These are phyloP conservation scores for Diaporthe helianthi DNA, from an alignment of 2,329 filamentous ascomycete genomes.

Conservation along the genomic window DNA sequence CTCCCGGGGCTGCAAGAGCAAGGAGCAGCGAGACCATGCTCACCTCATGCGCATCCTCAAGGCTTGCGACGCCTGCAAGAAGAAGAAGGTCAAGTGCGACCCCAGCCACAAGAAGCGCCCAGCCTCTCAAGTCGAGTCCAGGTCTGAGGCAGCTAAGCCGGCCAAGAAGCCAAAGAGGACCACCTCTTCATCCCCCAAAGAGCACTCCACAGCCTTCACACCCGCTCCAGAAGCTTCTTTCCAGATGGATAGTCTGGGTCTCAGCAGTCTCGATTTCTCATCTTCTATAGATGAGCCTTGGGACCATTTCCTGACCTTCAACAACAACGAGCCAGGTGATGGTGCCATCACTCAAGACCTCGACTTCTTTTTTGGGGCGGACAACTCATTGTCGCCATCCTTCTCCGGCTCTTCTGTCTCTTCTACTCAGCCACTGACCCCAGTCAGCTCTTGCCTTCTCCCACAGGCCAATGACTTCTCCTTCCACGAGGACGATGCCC, in stretches of 20 bases:
- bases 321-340: conserved; percentile 26
- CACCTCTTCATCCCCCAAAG: background rate
- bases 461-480: conserved; percentile 30
- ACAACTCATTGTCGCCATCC: conserved; percentile 28
- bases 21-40: conserved; percentile 72
- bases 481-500: conserved; percentile 36
- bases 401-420: conserved; percentile 30
- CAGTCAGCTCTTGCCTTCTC: conserved; percentile 26
- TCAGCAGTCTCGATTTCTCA: conserved; percentile 8
- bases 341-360: conserved; percentile 32
- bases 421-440: conserved; percentile 31
- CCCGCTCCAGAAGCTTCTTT: conserved; percentile 31
- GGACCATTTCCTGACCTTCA: conserved; percentile 33
- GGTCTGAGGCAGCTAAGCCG: conserved; percentile 42
- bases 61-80: conserved; percentile 68
- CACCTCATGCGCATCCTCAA: conserved; percentile 72
- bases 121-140: conserved; percentile 44
- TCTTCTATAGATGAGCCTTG: conserved; percentile 27
- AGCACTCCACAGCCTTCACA: conserved; percentile 15
- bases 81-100: conserved; percentile 70
- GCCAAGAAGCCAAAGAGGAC: conserved; percentile 52
- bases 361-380: conserved; percentile 31
- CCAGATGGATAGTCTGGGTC: conserved; percentile 32
- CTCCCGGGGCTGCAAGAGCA: conserved; percentile 69
- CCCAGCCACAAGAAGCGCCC: conserved; percentile 63